phyloP scores from a whole-genome alignment of 1,284 basidiomycete genomes.

The Ustanciosporium gigantosporum region DNA sequence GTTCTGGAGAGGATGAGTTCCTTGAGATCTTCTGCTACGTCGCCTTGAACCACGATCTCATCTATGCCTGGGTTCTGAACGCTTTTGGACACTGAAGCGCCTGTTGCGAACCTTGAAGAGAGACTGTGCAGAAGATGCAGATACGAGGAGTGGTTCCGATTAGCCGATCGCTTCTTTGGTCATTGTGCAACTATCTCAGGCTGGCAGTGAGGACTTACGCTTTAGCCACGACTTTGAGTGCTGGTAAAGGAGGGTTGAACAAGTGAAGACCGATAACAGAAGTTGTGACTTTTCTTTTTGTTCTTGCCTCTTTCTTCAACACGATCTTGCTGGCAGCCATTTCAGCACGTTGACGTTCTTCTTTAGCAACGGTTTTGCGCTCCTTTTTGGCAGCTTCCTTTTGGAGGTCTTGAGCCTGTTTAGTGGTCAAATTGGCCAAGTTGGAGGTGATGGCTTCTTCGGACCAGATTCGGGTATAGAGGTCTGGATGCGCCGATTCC shows the following conservation, averaged over 20 bases:
- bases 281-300: conserved; percentile 59
- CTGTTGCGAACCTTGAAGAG: conserved; percentile 55
- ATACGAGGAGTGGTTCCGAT: background rate
- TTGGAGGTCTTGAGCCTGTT: conserved; percentile 57
- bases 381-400: conserved; percentile 58
- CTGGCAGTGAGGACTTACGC: conserved; percentile 51
- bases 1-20: conserved; percentile 44
- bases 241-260: conserved; percentile 56
- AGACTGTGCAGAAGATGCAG: conserved; percentile 35
- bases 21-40: conserved; percentile 55
- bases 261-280: conserved; percentile 53
- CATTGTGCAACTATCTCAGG: too few relatives aligned
- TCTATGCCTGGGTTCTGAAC: conserved; percentile 54
- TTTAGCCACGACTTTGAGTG: conserved; percentile 57
- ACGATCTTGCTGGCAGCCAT: conserved; percentile 49
- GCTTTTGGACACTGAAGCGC: conserved; percentile 58
- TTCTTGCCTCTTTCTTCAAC: conserved; percentile 53
- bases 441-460: conserved; percentile 54
- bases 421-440: conserved; percentile 51
- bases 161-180: background rate
- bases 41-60: conserved; percentile 60
- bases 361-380: conserved; percentile 57
- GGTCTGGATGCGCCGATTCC: conserved; percentile 37
- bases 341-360: conserved; percentile 50
- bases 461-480: conserved; percentile 48